Conservation (phyloP, 2,329 filamentous ascomycete genomes). For the Clarireedia sp. region DNA sequence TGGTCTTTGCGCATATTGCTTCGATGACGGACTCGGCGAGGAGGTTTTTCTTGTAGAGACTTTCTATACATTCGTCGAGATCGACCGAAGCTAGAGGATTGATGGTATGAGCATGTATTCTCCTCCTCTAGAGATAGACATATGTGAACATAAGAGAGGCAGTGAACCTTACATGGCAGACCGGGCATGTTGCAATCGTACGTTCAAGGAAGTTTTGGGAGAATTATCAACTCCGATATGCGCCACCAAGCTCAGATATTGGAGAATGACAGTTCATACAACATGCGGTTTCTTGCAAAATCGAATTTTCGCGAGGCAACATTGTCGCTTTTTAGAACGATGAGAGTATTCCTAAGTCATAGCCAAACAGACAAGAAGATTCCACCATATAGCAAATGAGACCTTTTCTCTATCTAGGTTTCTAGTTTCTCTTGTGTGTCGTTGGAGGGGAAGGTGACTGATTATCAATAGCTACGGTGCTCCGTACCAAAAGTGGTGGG, state of each 20-base stretch:
- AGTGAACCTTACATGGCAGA: conserved; percentile 41
- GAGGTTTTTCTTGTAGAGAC: conserved; percentile 93
- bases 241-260: conserved; percentile 20
- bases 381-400: background rate
- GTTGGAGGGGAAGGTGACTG: background rate
- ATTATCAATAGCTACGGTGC: background rate
- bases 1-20: conserved; percentile 98
- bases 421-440: background rate
- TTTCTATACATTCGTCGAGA: conserved; percentile 95
- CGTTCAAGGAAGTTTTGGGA: background rate
- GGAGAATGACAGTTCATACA: conserved; percentile 17
- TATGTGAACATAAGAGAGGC: background rate
- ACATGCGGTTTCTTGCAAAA: conserved; percentile 22
- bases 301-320: conserved; percentile 26
- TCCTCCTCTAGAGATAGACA: too few relatives aligned
- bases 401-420: too few relatives aligned
- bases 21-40: conserved; percentile 97
- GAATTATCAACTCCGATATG: conserved; percentile 14
- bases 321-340: conserved; percentile 24
- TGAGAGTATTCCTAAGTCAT: conserved; percentile 16
- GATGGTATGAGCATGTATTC: background rate
- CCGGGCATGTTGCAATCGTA: conserved; percentile 42
- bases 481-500: background rate
- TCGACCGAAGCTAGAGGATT: conserved; percentile 72
- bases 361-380: conserved; percentile 12